Evolutionary conservation across 805 yeast species (phyloP).

Genomic region (Kuraishia piskuri): DNA sequence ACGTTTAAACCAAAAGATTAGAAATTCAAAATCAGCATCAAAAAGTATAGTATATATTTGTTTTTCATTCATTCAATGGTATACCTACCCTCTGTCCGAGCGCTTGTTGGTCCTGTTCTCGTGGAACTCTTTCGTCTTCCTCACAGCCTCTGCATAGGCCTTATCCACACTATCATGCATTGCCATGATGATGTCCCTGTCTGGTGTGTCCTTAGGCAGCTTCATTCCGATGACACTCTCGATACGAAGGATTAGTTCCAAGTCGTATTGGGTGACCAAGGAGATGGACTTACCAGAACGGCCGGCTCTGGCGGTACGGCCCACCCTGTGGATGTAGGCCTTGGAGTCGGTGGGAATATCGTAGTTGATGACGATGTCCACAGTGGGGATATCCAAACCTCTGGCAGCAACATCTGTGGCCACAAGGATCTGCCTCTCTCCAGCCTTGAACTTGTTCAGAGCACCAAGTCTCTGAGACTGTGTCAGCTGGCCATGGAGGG

Average conservation of each 20-base stretch:
- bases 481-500: slow-evolving; percentile 86
- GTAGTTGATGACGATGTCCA: slow-evolving; percentile 80
- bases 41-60: no score
- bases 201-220: slow-evolving; percentile 74
- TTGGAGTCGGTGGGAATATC: slow-evolving; percentile 96
- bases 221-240: slow-evolving; percentile 81
- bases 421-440: slow-evolving; percentile 57
- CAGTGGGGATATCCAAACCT: slow-evolving; percentile 94
- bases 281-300: slow-evolving; percentile 82
- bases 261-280: slow-evolving; percentile 88
- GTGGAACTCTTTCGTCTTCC: slow-evolving; percentile 63
- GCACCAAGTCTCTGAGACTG: slow-evolving; percentile 83
- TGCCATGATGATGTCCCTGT: slow-evolving; percentile 67
- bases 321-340: slow-evolving; percentile 93
- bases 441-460: slow-evolving; percentile 68
- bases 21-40: no score
- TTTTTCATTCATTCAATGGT: no score
- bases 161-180: slow-evolving; percentile 83
- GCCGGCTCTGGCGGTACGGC: slow-evolving; percentile 97
- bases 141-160: slow-evolving; percentile 85
- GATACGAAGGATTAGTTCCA: slow-evolving; percentile 80
- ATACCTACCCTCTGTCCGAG: neutral
- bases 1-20: no score
- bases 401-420: slow-evolving; percentile 93
- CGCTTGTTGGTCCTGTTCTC: neutral